Base-by-base conservation (phyloP, 164 flowering plant genomes). In the Warburgia ugandensis region DNA sequence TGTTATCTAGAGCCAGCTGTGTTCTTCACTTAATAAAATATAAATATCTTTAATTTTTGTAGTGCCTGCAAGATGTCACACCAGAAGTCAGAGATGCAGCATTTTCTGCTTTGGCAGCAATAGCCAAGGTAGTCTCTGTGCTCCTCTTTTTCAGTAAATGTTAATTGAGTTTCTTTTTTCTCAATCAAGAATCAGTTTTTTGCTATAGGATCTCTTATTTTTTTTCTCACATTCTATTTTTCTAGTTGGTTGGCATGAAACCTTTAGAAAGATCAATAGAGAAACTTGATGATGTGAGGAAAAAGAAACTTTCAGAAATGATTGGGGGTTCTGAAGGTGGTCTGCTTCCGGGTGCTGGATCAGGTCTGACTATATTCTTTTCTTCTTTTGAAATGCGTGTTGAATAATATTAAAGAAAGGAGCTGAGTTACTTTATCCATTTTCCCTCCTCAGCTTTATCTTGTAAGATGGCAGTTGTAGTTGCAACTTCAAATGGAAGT, bases 71-170 rank as follows among this genome's bases (percentile, higher is more conserved):
- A 72, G 99, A 94, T 66, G 94, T 94, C 31, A 94, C 99, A 23
- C 97, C 96, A 6, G 99, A 94, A 36, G 99, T 94, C 40, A 80
- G 99, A 67, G 99, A 94, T 81, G 97, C 97, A 12, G 80, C 99
- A 19, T 94, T 94, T 75, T 76, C 88, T 48, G 92, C 68, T 59
- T 70, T 94, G 81, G 89, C 99, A 40, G 99, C 97, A 35, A 72
- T 89, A 50, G 99, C 96, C 14, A 89, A 89, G 99, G 99, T 89
- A 74, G 19, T 45, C 31, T 8, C 8, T 14, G 48, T 25, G 16
- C 29, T 37, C 41, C 17, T 40, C 30, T 29, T 29, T 55, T 29
- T 50, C 19, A 14, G 31, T 14, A 38, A 48, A n/a, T 42, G 14
- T n/a, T 29, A n/a, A n/a, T n/a, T 17, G 7, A 2, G 7, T n/a